Evolutionary conservation across 2,329 filamentous ascomycete genomes (phyloP), one percentile per base, ranked within the genome.

Genomic region (Ceratocystis colombiana): DNA sequence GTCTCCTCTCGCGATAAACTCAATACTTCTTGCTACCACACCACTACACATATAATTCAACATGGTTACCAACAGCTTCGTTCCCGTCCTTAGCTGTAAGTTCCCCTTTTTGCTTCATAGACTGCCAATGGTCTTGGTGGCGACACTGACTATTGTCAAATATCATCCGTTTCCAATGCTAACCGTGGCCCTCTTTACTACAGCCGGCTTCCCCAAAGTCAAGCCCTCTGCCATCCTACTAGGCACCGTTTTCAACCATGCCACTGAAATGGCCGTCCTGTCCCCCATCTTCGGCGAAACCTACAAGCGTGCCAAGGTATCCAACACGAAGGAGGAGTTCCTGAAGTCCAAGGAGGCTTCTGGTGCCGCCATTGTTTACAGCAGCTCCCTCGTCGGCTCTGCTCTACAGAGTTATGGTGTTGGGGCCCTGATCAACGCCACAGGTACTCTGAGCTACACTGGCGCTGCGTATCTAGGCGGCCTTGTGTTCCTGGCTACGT

Each of bases 211-310:
- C 44, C 83, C 83, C 70, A 76, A 92, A 71, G 94, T 99, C 75
- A 97, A 96, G 88, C 94, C 94, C 72, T 96, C 92, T 75, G 93
- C 94, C 74, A 96, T 99, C 75, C 94, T 93, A 74, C 85, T 97
- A 74, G 94, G 94, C 79, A 94, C 92, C 70, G 80, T 91, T 77
- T 99, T 96, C 86, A 96, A 89, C 83, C 93, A 99, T 80, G 87
- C 87, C 73, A 83, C 90, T 73, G 94, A 94, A 74, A 86, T 94
- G 70, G 92, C 89, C 70, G 85, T 97, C 72, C 84, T 97, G 69
- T 84, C 86, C 68, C 93, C 93, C 70, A 79, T 97, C 77, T 96
- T 97, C 76, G 93, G 94, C 75, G 88, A 95, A 74, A 93, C 90
- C 74, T 96, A 96, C 84, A 87, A 92, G 79, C 88, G 90, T 72